phyloP scores from a whole-genome alignment of 352 stramenopile species.

The Globisporangium heterothallicum region DNA sequence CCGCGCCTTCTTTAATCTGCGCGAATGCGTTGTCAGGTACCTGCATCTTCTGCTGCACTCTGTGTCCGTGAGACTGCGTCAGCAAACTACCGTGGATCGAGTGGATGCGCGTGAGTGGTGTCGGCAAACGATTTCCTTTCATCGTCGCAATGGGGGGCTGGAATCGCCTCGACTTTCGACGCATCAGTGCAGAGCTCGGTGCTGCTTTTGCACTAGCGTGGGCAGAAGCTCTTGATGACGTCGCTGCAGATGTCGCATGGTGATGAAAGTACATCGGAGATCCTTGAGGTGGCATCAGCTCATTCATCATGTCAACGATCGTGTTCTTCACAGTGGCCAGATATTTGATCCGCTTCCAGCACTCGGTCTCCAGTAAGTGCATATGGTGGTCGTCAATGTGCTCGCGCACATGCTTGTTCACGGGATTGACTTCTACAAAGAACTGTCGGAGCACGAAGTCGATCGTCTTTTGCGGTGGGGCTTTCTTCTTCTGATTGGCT shows the following conservation, averaged over 20 bases:
- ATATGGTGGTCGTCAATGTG: conserved; percentile 37
- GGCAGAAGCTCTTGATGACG: background rate
- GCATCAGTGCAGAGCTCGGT: conserved; percentile 11
- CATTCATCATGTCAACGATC: conserved; percentile 28
- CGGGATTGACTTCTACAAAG: conserved; percentile 45
- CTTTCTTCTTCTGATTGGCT: conserved; percentile 13
- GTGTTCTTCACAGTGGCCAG: conserved; percentile 26
- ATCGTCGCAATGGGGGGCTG: conserved; percentile 11
- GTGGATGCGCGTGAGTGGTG: conserved; percentile 5
- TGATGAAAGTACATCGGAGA: background rate
- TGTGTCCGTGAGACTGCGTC: too few species aligned
- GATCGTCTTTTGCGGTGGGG: conserved; percentile 13
- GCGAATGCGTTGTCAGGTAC: background rate
- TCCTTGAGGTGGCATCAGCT: conserved; percentile 17
- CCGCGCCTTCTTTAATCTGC: background rate
- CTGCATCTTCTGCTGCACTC: background rate
- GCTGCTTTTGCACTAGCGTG: background rate
- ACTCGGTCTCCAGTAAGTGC: conserved; percentile 37
- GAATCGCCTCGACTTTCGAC: conserved; percentile 9
- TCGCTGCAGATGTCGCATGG: background rate
- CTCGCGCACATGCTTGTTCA: conserved; percentile 45
- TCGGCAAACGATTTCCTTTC: background rate
- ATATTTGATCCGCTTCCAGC: conserved; percentile 44
- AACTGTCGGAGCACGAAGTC: conserved; percentile 36
- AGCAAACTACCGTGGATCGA: too few species aligned